Evolutionary conservation across 352 stramenopile genomes (phyloP).

Genomic region (Phytophthora ohioensis): DNA sequence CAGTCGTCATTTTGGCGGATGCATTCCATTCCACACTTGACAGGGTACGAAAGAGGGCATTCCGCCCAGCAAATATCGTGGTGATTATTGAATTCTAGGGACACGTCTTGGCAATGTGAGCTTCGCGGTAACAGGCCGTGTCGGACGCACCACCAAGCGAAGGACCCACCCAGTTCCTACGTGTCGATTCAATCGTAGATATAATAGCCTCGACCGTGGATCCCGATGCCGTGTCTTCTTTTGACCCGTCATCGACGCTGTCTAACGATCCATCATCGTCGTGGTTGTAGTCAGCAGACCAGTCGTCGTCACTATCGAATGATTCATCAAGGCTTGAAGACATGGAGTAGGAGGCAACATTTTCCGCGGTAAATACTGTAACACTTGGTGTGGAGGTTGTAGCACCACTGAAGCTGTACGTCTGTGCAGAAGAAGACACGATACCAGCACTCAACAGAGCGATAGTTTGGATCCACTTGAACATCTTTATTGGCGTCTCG

Average conservation of each 20-base stretch:
- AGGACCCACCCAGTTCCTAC: slow-evolving; percentile 41
- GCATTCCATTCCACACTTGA: slow-evolving; percentile 48
- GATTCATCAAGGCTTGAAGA: slow-evolving; percentile 2
- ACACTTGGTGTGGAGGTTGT: not conserved
- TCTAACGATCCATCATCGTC: not conserved
- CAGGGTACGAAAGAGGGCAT: slow-evolving; percentile 46
- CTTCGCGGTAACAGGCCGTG: slow-evolving; percentile 47
- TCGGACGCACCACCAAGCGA: slow-evolving; percentile 23
- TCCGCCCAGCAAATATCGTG: slow-evolving; percentile 43
- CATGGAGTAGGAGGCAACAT: not conserved
- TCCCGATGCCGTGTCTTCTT: too few relatives aligned
- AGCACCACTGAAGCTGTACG: slow-evolving; percentile 14
- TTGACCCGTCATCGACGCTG: too few relatives aligned
- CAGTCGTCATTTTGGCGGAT: slow-evolving; percentile 50
- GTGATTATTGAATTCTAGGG: slow-evolving; percentile 32
- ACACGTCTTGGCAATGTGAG: slow-evolving; percentile 38
- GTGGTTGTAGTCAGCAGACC: not conserved
- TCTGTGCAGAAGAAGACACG: slow-evolving; percentile 6
- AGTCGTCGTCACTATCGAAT: slow-evolving; percentile 11
- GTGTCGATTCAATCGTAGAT: slow-evolving; percentile 25
- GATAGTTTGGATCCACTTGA: slow-evolving; percentile 8
- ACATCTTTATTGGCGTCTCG: slow-evolving; percentile 1
- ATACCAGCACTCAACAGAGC: slow-evolving; percentile 9
- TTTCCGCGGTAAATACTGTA: not conserved
- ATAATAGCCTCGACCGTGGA: not conserved